Evolutionary conservation across 176 grass and related monocot species (phyloP).

Genomic region (Cymbopogon citratus): DNA sequence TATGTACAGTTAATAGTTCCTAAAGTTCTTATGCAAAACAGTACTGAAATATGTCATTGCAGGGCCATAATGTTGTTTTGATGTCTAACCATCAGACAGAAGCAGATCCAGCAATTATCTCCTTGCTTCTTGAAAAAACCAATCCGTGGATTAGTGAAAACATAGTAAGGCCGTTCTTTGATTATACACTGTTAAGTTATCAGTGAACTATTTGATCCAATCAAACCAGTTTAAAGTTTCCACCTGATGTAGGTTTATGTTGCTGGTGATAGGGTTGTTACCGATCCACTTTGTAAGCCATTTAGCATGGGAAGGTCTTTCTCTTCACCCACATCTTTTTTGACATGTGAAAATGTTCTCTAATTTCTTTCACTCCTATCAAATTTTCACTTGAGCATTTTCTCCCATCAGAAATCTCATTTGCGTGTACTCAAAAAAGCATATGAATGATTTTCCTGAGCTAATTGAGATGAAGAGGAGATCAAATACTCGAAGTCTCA

Average conservation of each 20-base stretch:
- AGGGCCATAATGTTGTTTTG: slow-evolving; percentile 98
- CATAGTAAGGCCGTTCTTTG: slow-evolving; percentile 52
- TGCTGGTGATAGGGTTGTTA: slow-evolving; percentile 92
- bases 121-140: slow-evolving; percentile 78
- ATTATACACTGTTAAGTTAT: slow-evolving; percentile 21
- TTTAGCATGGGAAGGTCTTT: slow-evolving; percentile 98
- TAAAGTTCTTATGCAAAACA: slow-evolving; percentile 2
- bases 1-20: not conserved
- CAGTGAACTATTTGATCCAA: slow-evolving; percentile 22
- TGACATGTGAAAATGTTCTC: slow-evolving; percentile 7
- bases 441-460: slow-evolving; percentile 91
- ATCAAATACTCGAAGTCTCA: slow-evolving; percentile 85
- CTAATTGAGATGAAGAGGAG: slow-evolving; percentile 90
- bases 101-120: slow-evolving; percentile 86
- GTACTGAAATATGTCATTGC: slow-evolving; percentile 27
- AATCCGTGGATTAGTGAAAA: slow-evolving; percentile 74
- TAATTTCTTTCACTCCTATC: slow-evolving; percentile 12
- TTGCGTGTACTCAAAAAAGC: slow-evolving; percentile 97
- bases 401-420: slow-evolving; percentile 78
- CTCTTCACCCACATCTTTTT: slow-evolving; percentile 7
- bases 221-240: slow-evolving; percentile 4
- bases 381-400: slow-evolving; percentile 25
- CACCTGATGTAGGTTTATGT: slow-evolving; percentile 67
- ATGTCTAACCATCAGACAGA: slow-evolving; percentile 99
- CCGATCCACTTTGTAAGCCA: slow-evolving; percentile 93